phyloP scores from a whole-genome alignment of 768 basidiomycete species.

The Rhodotorula toruloides region DNA sequence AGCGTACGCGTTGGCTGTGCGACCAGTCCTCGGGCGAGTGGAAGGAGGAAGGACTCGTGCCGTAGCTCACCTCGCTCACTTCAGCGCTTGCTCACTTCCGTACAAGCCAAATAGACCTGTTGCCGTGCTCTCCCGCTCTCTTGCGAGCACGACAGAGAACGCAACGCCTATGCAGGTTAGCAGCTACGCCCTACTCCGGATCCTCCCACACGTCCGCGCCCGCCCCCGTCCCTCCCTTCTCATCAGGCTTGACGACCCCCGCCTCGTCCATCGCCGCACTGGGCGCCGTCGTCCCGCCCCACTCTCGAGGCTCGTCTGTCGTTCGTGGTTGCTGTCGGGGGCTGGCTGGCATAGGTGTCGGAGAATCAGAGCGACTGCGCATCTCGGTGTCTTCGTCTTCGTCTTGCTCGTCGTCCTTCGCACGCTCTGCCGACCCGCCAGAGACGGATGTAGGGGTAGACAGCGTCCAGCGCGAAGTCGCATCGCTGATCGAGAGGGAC shows the following conservation, averaged over 20 bases:
- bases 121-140: background rate
- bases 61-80: background rate
- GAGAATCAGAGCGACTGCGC: too few species aligned
- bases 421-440: too few species aligned
- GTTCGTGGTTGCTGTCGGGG: too few species aligned
- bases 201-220: constrained; percentile 6
- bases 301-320: background rate
- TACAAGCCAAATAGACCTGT: background rate
- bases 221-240: too few species aligned
- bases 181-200: constrained; percentile 6
- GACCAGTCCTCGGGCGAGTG: background rate
- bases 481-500: constrained; percentile 4
- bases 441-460: too few species aligned
- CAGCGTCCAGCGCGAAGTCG: too few species aligned
- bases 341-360: too few species aligned
- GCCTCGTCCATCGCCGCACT: background rate
- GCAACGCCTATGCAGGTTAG: background rate
- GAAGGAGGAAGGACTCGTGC: constrained; percentile 23
- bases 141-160: background rate
- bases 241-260: background rate
- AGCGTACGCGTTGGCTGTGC: constrained; percentile 13
- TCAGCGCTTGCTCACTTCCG: background rate
- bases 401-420: background rate
- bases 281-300: background rate
- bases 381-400: background rate